Conservation (phyloP, 306 rosid species). For the Prunus campanulata region DNA sequence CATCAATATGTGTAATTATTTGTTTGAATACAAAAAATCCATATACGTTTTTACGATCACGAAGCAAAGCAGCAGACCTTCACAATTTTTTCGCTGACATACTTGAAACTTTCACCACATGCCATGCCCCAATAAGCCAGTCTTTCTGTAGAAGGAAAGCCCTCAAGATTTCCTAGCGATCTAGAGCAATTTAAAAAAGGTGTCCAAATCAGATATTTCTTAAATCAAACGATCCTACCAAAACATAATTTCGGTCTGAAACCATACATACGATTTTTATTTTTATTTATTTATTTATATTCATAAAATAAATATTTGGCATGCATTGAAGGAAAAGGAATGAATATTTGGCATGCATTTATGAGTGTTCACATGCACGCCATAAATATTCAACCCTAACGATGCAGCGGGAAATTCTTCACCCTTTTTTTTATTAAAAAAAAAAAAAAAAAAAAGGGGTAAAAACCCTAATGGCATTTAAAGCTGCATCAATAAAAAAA, state of each 20-base stretch:
- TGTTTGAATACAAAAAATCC: background rate
- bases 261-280: background rate
- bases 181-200: background rate
- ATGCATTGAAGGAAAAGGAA: too few species aligned
- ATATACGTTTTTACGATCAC: background rate
- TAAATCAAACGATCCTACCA: background rate
- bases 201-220: background rate
- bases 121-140: background rate
- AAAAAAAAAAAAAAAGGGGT: background rate
- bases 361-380: constrained; percentile 60
- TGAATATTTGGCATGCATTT: constrained; percentile 45
- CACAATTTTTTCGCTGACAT: background rate
- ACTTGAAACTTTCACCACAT: background rate
- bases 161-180: background rate
- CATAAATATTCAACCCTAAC: constrained; percentile 40
- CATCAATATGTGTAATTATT: background rate
- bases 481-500: constrained; percentile 5
- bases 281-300: too few species aligned
- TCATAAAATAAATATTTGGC: too few species aligned
- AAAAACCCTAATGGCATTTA: constrained; percentile 16
- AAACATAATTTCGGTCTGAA: background rate
- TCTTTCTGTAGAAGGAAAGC: background rate
- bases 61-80: background rate
- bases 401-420: constrained; percentile 23
- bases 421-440: constrained; percentile 2